Evolutionary conservation across 495 filamentous ascomycete genomes (phyloP), one percentile per base, ranked within the genome.

Genomic region (Apiosordaria backusii): DNA sequence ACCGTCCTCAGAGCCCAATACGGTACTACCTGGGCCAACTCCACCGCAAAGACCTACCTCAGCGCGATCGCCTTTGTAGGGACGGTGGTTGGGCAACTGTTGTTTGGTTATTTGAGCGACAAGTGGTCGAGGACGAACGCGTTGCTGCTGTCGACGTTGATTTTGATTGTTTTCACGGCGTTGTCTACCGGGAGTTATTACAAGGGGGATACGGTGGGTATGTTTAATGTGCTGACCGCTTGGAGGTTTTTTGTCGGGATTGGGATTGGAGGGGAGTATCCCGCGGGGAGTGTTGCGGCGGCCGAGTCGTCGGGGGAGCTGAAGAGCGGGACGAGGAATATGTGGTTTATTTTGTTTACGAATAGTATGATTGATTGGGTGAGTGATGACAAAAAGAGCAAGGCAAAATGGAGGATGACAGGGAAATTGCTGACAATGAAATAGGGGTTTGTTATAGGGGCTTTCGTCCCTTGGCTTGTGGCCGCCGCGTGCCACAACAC

Each of bases 321-420:
- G 65, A 90, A 90, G 74, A 73, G 74, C 9, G 93, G 93, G n/a
- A 87, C 87, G 23, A 80, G 93, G 16, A 94, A 97, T 71, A 84
- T 88, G 22, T 96, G 91, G 91, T 97, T 97, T 76, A 92, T 96
- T 72, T 82, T 96, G 68, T 97, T 96, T 77, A 97, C 93, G 55
- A 97, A 97, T 78, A 84, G 90, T 40, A 88, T 90, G 80, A 96
- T 97, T 66, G 91, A 96, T 74, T 84, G 79, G 81, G 72, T 77
- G 26, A 24, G 71, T 71, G 16, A 2, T 9, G 16, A 45, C 35
- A 9, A 45, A 7, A 9, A 45, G 3, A 1, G 35, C 3, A 15
- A 45, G 4, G 35, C 9, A n/a, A n/a, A n/a, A 2, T 7, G 35
- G 35, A 15, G 10, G 35, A 7, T 29, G 7, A 29, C 3, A 29